Base-by-base conservation (phyloP, 768 basidiomycete genomes). In the Mycena chlorophos region DNA sequence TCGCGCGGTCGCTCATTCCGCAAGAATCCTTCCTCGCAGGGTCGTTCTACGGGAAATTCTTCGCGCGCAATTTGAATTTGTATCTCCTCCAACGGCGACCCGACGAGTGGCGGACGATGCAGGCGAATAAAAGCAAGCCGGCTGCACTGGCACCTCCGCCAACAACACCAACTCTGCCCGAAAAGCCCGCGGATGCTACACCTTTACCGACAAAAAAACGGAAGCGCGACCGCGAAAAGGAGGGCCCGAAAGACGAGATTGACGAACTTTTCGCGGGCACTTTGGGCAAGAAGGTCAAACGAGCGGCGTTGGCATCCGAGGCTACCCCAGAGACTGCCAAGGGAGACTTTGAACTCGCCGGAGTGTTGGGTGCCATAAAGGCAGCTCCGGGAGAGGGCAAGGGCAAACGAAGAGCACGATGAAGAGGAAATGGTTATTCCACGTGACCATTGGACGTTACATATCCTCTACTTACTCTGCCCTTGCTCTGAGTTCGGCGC, bases 21-120 rank as follows among this genome's bases (percentile, higher is more conserved):
- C 80, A 91, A 56, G 88, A 93, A 56, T 81, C 84, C 28, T 76
- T 77, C 17, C 81, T 98, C 14, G 83, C 86, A 0, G 85, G 77
- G 10, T 92, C 91, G 0, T 88, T 82, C 66, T 96, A 87, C 63
- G 96, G 94, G 23, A 91, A 89, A 67, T 97, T 85, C 76, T 94
- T 98, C 61, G 83, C 83, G 23, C 80, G 87, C 34, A 87, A 84
- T 63, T 75, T 96, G 57, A 87, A 90, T 58, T 69, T 98, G 5
- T 80, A 89, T 63, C 72, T 98, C 22, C 79, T 95, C 5, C 81
- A 85, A 61, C 84, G 91, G 42, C 78, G 85, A 49, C 88, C 91
- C 3, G 85, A 91, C 3, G 88, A 93, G 50, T 99, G 96, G 96
- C 84, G 85, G 61, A 80, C 78, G 43, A 66, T 84, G 61, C 89